These are phyloP conservation scores for Alternaria consortialis DNA, from an alignment of 2,329 filamentous ascomycete genomes.

Conservation along the genomic window DNA sequence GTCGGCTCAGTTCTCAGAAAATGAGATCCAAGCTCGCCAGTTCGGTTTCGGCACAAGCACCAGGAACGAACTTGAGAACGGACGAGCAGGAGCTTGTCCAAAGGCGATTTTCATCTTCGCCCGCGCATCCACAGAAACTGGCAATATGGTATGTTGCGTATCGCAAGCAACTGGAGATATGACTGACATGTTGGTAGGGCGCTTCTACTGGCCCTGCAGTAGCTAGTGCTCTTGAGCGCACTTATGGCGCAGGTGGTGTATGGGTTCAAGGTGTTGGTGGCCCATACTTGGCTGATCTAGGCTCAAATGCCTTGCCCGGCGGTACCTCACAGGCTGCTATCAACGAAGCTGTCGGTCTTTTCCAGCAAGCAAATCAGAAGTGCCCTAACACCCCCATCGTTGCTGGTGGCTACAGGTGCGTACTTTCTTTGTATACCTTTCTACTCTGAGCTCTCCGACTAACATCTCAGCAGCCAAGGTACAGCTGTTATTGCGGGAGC, in stretches of 20 bases:
- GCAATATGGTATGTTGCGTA: constrained; percentile 37
- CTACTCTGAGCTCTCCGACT: neutral
- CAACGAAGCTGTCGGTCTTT: constrained; percentile 45
- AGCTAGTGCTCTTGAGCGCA: constrained; percentile 29
- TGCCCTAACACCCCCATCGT: constrained; percentile 52
- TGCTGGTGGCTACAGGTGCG: constrained; percentile 54
- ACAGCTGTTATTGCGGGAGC: constrained; percentile 51
- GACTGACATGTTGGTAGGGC: constrained; percentile 23
- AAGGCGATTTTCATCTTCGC: constrained; percentile 42
- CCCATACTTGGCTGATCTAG: constrained; percentile 47
- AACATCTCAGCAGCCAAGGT: constrained; percentile 45
- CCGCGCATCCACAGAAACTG: constrained; percentile 33
- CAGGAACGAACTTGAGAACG: constrained; percentile 35
- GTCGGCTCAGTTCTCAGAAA: constrained; percentile 15
- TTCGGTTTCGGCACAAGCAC: constrained; percentile 16
- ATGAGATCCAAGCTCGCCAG: constrained; percentile 26
- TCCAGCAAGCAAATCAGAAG: constrained; percentile 48
- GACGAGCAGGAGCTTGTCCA: constrained; percentile 29
- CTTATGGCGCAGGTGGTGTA: constrained; percentile 34
- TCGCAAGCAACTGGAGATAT: neutral
- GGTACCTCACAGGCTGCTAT: constrained; percentile 49
- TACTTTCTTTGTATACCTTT: neutral
- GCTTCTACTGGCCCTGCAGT: constrained; percentile 30
- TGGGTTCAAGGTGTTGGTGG: constrained; percentile 48
- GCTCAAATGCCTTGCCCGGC: constrained; percentile 43